Conservation (phyloP, 2,329 filamentous ascomycete species). For the Talaromyces verruculosus region DNA sequence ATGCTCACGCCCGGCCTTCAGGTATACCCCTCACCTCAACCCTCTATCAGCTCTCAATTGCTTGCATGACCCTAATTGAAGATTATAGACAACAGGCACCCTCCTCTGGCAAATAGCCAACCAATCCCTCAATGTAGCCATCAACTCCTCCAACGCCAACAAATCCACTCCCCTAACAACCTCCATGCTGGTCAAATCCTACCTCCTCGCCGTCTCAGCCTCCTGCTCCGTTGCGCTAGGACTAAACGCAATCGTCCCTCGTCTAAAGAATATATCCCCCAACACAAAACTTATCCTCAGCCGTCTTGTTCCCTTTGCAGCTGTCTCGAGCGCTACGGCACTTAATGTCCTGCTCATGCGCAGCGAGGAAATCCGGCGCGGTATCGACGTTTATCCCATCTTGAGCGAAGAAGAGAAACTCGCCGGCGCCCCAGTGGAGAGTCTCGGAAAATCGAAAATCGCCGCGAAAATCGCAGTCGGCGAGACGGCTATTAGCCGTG, state of each 20-base stretch:
- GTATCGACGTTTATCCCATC: slow-evolving; percentile 89
- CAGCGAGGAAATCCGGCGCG: slow-evolving; percentile 86
- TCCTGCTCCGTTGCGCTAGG: slow-evolving; percentile 92
- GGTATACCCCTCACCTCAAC: slow-evolving; percentile 46
- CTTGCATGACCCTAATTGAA: neutral
- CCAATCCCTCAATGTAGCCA: slow-evolving; percentile 95
- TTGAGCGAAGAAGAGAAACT: slow-evolving; percentile 70
- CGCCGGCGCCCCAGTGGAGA: slow-evolving; percentile 64
- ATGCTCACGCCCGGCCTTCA: slow-evolving; percentile 91
- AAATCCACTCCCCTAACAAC: slow-evolving; percentile 88
- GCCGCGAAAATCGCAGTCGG: slow-evolving; percentile 86
- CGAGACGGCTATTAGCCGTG: slow-evolving; percentile 87
- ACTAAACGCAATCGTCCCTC: slow-evolving; percentile 84
- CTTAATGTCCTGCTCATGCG: slow-evolving; percentile 98
- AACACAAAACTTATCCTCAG: slow-evolving; percentile 73
- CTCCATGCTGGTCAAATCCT: slow-evolving; percentile 80
- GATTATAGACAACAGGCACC: slow-evolving; percentile 72
- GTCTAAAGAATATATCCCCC: slow-evolving; percentile 73
- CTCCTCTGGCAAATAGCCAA: slow-evolving; percentile 94
- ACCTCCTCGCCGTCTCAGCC: slow-evolving; percentile 85
- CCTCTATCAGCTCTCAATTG: neutral
- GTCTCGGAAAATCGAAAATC: slow-evolving; percentile 81
- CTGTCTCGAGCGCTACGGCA: slow-evolving; percentile 84
- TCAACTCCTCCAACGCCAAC: slow-evolving; percentile 97
- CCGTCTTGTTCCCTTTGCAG: slow-evolving; percentile 93